phyloP scores from a whole-genome alignment of 805 yeast species.

The Metschnikowia lunata region DNA sequence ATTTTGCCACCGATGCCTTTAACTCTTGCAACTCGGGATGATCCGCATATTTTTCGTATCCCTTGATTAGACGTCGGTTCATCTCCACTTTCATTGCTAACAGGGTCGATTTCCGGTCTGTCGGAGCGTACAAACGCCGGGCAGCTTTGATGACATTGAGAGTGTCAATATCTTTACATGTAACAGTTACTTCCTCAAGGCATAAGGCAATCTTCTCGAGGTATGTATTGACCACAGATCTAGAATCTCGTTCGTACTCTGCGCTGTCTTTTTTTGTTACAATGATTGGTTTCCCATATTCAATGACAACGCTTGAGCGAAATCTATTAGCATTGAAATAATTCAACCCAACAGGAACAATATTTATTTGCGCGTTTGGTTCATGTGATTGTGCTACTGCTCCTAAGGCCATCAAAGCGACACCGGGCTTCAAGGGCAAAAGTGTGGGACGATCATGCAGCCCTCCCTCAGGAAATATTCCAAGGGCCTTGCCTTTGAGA shows the following conservation, averaged over 20 bases:
- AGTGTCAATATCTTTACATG: slow-evolving; percentile 40
- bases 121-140: slow-evolving; percentile 35
- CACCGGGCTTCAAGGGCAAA: slow-evolving; percentile 42
- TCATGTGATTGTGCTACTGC: slow-evolving; percentile 30
- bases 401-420: slow-evolving; percentile 43
- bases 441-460: slow-evolving; percentile 41
- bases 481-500: slow-evolving; percentile 30
- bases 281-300: slow-evolving; percentile 39
- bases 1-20: slow-evolving; percentile 28
- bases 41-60: slow-evolving; percentile 31
- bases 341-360: slow-evolving; percentile 40
- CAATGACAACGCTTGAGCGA: slow-evolving; percentile 39
- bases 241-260: slow-evolving; percentile 23
- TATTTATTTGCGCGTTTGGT: slow-evolving; percentile 21
- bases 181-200: slow-evolving; percentile 37
- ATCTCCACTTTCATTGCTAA: slow-evolving; percentile 40
- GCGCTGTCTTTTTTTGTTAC: slow-evolving; percentile 28
- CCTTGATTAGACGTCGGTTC: slow-evolving; percentile 36
- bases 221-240: slow-evolving; percentile 25
- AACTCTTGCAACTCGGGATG: slow-evolving; percentile 31
- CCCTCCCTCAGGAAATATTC: slow-evolving; percentile 44
- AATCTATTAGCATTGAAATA: slow-evolving; percentile 41
- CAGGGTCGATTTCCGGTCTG: slow-evolving; percentile 32
- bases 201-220: slow-evolving; percentile 29
- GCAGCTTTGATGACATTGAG: slow-evolving; percentile 42